These are phyloP conservation scores for Akanthomyces muscarius DNA, from an alignment of 2,329 filamentous ascomycete genomes.

Conservation along the genomic window DNA sequence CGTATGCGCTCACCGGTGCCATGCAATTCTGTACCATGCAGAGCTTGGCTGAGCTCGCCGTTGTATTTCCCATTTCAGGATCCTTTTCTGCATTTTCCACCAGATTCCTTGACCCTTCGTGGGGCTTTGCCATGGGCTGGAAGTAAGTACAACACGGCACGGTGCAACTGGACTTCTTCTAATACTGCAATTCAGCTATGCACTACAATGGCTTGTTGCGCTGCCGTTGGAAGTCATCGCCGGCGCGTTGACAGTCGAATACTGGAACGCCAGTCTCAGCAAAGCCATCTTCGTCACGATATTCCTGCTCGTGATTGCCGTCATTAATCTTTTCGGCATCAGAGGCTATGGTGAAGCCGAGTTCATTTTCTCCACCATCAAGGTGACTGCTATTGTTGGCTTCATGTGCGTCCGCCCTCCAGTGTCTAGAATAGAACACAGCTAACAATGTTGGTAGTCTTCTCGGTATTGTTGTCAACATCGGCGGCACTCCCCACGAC, in stretches of 20 bases:
- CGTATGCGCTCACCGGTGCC: constrained; percentile 12
- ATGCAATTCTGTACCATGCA: constrained; percentile 18
- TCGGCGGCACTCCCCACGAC: constrained; percentile 48
- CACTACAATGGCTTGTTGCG: constrained; percentile 44
- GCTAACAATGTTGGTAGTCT: constrained; percentile 25
- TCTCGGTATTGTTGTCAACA: constrained; percentile 50
- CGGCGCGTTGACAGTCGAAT: constrained; percentile 46
- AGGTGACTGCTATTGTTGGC: constrained; percentile 50
- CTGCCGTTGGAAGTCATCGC: constrained; percentile 47
- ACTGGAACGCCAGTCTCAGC: constrained; percentile 44
- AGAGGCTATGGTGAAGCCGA: constrained; percentile 49
- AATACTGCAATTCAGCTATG: neutral
- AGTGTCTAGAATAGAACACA: too few relatives aligned
- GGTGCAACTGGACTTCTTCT: neutral
- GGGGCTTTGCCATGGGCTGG: constrained; percentile 52
- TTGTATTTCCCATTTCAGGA: constrained; percentile 56
- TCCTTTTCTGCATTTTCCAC: constrained; percentile 57
- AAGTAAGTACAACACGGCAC: constrained; percentile 35
- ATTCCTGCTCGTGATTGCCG: constrained; percentile 44
- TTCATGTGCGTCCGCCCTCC: constrained; percentile 42
- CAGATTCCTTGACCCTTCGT: constrained; percentile 57
- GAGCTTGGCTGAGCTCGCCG: constrained; percentile 51
- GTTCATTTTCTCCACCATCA: constrained; percentile 49
- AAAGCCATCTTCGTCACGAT: constrained; percentile 48
- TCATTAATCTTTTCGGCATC: constrained; percentile 50